These are phyloP conservation scores for Trypanosoma conorhini DNA, from an alignment of 208 protist species.

Conservation along the genomic window DNA sequence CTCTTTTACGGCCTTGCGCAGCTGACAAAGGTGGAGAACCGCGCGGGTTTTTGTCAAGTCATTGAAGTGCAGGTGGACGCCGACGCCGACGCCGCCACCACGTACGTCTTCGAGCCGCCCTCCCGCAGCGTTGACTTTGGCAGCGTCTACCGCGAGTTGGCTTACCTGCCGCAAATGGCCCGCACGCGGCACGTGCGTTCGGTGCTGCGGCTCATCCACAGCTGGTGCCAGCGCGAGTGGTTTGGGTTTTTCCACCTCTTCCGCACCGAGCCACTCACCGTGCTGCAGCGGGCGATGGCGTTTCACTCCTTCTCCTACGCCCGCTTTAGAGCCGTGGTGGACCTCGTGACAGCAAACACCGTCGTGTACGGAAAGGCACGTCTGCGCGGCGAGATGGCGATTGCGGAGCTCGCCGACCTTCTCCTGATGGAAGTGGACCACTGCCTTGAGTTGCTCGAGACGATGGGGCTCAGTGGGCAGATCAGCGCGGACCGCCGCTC, in stretches of 20 bases:
- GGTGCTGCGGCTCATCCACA: constrained; percentile 64
- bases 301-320: constrained; percentile 88
- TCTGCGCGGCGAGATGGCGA: constrained; percentile 38
- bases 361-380: constrained; percentile 64
- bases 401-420: constrained; percentile 46
- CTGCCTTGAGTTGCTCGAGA: constrained; percentile 56
- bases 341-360: constrained; percentile 73
- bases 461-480: constrained; percentile 55
- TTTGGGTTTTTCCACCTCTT: constrained; percentile 77
- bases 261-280: constrained; percentile 40
- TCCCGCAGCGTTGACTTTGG: constrained; percentile 69
- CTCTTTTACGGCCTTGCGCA: constrained; percentile 84
- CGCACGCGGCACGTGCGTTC: constrained; percentile 55
- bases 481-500: constrained; percentile 24
- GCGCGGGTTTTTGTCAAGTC: constrained; percentile 62
- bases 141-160: constrained; percentile 72
- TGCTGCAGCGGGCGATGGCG: constrained; percentile 67
- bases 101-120: constrained; percentile 41
- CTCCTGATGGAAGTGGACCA: constrained; percentile 53
- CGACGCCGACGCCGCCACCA: constrained; percentile 26
- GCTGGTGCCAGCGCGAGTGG: constrained; percentile 67
- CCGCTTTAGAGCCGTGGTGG: constrained; percentile 77
- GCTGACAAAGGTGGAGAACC: constrained; percentile 72
- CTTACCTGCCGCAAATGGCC: constrained; percentile 62
- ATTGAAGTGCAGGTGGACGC: constrained; percentile 21